These are phyloP conservation scores for Porphyra umbilicalis DNA, from an alignment of 31 red algal genomes.

Conservation along the genomic window DNA sequence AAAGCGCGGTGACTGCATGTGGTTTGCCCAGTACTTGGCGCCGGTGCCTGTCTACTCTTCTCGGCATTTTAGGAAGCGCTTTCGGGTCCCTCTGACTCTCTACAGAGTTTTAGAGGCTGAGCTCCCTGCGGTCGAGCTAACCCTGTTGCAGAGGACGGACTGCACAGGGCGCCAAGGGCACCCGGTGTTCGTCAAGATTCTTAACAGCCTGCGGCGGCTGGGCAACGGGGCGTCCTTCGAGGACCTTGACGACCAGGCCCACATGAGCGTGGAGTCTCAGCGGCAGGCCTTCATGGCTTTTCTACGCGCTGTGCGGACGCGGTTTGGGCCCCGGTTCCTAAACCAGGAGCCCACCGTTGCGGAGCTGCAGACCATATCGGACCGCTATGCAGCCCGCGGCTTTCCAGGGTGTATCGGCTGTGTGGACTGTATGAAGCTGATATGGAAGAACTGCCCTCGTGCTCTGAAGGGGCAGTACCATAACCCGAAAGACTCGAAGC, in stretches of 20 bases:
- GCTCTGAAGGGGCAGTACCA: slow-evolving; percentile 17
- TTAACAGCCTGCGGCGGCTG: slow-evolving; percentile 5
- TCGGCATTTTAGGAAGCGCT: slow-evolving; percentile 3
- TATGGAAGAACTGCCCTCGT: slow-evolving; percentile 18
- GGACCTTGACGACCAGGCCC: neutral
- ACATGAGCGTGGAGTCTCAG: too few relatives aligned
- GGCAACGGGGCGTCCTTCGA: neutral
- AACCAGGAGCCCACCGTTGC: too few relatives aligned
- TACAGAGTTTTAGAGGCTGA: neutral
- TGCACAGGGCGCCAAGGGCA: neutral
- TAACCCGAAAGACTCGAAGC: slow-evolving; percentile 25
- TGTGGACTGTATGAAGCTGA: slow-evolving; percentile 12
- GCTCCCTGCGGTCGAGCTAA: neutral
- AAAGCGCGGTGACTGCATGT: too few relatives aligned
- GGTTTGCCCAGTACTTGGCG: too few relatives aligned
- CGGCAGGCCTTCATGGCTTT: too few relatives aligned
- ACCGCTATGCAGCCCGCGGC: too few relatives aligned
- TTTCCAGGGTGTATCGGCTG: slow-evolving; percentile 4
- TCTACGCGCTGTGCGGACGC: too few relatives aligned
- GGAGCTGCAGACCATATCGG: too few relatives aligned
- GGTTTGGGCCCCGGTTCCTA: too few relatives aligned
- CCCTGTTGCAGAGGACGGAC: neutral
- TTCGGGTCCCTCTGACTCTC: slow-evolving; percentile 5
- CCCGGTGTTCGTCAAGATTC: slow-evolving; percentile 3
- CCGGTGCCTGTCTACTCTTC: too few relatives aligned